Evolutionary conservation across 169 alveolate species (phyloP).

Genomic region (Cryptosporidium ryanae): DNA sequence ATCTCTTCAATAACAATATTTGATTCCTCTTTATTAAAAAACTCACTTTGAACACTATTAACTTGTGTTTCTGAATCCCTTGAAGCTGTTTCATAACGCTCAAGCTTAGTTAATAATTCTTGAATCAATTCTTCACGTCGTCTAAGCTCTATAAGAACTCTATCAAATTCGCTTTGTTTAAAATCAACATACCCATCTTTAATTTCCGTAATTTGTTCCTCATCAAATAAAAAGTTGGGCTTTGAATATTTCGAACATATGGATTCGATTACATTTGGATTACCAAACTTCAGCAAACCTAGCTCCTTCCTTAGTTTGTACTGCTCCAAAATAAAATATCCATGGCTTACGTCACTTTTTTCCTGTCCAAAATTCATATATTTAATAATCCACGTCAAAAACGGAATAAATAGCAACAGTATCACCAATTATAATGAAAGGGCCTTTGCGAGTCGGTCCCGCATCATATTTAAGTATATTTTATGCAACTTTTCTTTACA

Average conservation of each 20-base stretch:
- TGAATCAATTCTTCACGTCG: constrained; percentile 65
- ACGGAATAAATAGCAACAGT: too few relatives aligned
- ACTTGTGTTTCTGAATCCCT: constrained; percentile 13
- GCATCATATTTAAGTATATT: too few relatives aligned
- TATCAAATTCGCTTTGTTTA: constrained; percentile 25
- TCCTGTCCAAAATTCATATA: constrained; percentile 1
- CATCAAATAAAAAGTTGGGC: background rate
- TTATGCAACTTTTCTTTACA: too few relatives aligned
- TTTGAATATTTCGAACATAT: constrained; percentile 41
- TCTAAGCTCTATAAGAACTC: constrained; percentile 54
- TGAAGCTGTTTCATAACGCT: constrained; percentile 22
- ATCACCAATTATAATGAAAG: too few relatives aligned
- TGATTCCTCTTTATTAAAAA: background rate
- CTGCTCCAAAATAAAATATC: constrained; percentile 36
- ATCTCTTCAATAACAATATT: background rate
- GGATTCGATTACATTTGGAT: background rate
- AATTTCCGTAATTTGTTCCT: background rate
- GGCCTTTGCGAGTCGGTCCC: too few relatives aligned
- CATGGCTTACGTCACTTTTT: constrained; percentile 9
- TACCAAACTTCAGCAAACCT: background rate
- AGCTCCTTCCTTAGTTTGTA: constrained; percentile 34
- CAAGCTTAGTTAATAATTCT: constrained; percentile 39
- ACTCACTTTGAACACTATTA: background rate
- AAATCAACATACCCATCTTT: background rate
- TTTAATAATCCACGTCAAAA: background rate